Conservation (phyloP, 805 yeast genomes). For the Wickerhamomyces hampshirensis region DNA sequence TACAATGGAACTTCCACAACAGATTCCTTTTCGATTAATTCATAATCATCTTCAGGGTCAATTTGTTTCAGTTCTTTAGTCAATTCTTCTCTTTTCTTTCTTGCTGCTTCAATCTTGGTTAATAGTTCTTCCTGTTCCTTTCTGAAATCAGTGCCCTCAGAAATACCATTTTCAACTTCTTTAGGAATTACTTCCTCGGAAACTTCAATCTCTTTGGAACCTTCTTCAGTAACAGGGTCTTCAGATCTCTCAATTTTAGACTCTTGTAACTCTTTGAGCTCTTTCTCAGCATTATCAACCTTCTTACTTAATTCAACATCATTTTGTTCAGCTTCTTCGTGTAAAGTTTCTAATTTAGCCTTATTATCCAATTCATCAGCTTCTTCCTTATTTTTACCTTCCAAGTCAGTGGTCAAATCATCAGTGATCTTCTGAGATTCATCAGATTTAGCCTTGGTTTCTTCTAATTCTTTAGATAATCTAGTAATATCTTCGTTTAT, state of each 20-base stretch:
- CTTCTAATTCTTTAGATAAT: constrained; percentile 9
- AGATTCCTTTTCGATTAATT: constrained; percentile 17
- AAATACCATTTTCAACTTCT: constrained; percentile 4
- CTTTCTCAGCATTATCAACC: constrained; percentile 11
- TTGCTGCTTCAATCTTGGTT: constrained; percentile 18
- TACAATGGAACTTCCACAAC: constrained; percentile 7
- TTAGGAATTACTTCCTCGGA: constrained; percentile 2
- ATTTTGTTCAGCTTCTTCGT: constrained; percentile 13
- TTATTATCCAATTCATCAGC: constrained; percentile 10
- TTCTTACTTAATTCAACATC: constrained; percentile 9
- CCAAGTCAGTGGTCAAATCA: constrained; percentile 6
- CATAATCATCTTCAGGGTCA: constrained; percentile 11
- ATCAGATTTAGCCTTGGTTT: constrained; percentile 10
- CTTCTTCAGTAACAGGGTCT: constrained; percentile 3
- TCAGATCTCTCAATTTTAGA: constrained; percentile 2
- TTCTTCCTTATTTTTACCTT: constrained; percentile 11
- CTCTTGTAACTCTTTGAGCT: constrained; percentile 7
- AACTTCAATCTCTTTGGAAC: constrained; percentile 1
- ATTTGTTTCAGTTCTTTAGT: constrained; percentile 13
- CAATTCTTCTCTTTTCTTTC: constrained; percentile 15
- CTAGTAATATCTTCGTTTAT: constrained; percentile 16
- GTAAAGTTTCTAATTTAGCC: constrained; percentile 14
- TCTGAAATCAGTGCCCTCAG: constrained; percentile 5
- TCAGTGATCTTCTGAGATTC: constrained; percentile 10
- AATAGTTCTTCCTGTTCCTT: constrained; percentile 13